phyloP scores from a whole-genome alignment of 805 yeast species.

The Yamadazyma ubonensis region DNA sequence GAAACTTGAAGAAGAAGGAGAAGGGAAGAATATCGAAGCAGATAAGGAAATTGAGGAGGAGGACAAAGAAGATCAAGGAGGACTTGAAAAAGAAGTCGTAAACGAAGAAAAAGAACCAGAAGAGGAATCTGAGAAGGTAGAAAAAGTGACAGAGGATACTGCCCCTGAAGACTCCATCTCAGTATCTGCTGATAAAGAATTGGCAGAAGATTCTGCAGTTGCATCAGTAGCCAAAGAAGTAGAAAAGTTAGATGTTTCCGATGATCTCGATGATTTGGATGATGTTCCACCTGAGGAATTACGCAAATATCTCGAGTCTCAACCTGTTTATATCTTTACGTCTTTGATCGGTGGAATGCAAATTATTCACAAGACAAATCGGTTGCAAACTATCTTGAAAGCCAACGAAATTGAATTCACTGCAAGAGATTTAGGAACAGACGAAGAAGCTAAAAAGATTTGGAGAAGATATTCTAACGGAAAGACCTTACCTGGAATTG shows the following conservation, averaged over 20 bases:
- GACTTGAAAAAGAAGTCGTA: neutral
- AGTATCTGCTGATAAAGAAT: too few species aligned
- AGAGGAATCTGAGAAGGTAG: slow-evolving; percentile 2
- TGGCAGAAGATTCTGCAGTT: too few species aligned
- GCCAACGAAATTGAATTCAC: slow-evolving; percentile 70
- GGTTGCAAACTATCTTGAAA: slow-evolving; percentile 68
- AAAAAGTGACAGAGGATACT: too few species aligned
- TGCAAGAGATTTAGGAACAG: slow-evolving; percentile 81
- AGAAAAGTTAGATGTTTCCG: neutral
- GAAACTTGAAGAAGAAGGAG: too few species aligned
- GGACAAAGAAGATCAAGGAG: neutral
- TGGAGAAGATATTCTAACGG: slow-evolving; percentile 80
- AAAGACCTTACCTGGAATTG: slow-evolving; percentile 77
- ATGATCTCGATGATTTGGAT: slow-evolving; percentile 22
- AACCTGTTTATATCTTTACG: slow-evolving; percentile 74
- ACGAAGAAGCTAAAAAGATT: slow-evolving; percentile 76
- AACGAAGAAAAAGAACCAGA: slow-evolving; percentile 3
- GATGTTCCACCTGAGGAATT: slow-evolving; percentile 43
- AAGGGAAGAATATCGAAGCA: too few species aligned
- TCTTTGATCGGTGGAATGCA: slow-evolving; percentile 87
- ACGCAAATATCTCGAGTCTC: slow-evolving; percentile 42
- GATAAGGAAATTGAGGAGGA: neutral
- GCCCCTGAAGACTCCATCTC: too few species aligned
- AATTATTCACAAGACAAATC: slow-evolving; percentile 72
- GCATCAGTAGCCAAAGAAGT: neutral